These are phyloP conservation scores for Abelmoschus esculentus DNA, from an alignment of 345 rosid genomes.

Conservation along the genomic window DNA sequence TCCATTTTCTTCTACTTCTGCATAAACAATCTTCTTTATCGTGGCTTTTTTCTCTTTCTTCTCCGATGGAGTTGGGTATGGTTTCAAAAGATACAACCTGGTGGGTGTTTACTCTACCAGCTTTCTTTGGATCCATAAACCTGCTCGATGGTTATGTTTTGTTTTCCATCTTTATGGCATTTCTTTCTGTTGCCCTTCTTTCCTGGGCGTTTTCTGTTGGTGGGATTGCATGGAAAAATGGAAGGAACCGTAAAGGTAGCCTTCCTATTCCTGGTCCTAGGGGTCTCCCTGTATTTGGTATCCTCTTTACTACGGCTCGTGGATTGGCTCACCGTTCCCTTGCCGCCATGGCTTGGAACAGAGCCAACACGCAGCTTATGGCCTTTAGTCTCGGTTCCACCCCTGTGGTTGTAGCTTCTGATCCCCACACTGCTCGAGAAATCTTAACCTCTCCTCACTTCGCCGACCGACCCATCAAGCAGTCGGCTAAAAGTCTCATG, in stretches of 20 bases:
- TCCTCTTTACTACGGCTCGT: conserved; percentile 26
- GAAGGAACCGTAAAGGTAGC: conserved; percentile 29
- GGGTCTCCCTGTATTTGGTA: conserved; percentile 41
- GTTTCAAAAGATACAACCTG: conserved; percentile 18
- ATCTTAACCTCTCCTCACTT: conserved; percentile 56
- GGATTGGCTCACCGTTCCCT: conserved; percentile 19
- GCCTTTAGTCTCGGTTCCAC: conserved; percentile 49
- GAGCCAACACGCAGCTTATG: conserved; percentile 31
- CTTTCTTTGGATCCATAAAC: conserved; percentile 13
- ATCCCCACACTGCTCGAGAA: conserved; percentile 58
- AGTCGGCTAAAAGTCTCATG: conserved; percentile 56
- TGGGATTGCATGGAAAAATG: conserved; percentile 41
- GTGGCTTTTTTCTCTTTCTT: neutral
- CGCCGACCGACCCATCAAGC: conserved; percentile 72
- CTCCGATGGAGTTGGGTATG: neutral
- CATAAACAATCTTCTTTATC: neutral
- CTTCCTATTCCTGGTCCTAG: conserved; percentile 35
- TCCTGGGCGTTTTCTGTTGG: conserved; percentile 34
- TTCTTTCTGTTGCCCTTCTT: conserved; percentile 4
- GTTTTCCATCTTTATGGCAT: conserved; percentile 14
- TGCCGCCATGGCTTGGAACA: conserved; percentile 23
- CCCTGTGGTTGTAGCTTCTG: conserved; percentile 51
- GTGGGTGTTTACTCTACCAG: conserved; percentile 28
- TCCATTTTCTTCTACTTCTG: neutral
- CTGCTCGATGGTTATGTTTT: conserved; percentile 7